Percentiles rank a stretch among this genome's conserved stretches.
These are phyloP conservation scores for Geotrichum cucujoidarum DNA, from an alignment of 1,139 yeast genomes.

Conservation along the genomic window DNA sequence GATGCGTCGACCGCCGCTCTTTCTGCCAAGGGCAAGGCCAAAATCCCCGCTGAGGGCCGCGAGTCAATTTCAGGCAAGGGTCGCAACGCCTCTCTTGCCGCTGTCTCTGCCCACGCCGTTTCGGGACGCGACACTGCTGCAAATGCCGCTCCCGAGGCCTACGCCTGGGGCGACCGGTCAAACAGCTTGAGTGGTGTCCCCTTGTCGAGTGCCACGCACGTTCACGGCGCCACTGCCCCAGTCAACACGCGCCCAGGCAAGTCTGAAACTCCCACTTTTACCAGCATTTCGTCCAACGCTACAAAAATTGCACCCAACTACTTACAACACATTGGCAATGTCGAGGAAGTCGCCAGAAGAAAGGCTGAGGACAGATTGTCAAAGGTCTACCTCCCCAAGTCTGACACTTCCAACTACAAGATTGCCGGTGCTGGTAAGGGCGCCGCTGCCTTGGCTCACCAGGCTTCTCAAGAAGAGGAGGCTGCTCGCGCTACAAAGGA, in stretches of 20 bases:
- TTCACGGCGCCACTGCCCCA: constrained; percentile 16
- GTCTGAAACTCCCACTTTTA: constrained; percentile 15
- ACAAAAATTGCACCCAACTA: constrained; percentile 11
- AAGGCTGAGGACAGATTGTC: constrained; percentile 35
- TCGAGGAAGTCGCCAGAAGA: constrained; percentile 35
- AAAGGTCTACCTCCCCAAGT: constrained; percentile 28
- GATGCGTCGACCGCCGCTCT: constrained; percentile 47
- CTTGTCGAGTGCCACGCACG: constrained; percentile 20
- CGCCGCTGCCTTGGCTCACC: constrained; percentile 19
- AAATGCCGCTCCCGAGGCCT: constrained; percentile 36
- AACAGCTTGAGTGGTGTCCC: constrained; percentile 6
- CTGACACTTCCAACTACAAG: constrained; percentile 23
- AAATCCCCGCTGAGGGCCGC: constrained; percentile 17
- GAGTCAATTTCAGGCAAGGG: constrained; percentile 19
- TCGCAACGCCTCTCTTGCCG: constrained; percentile 30
- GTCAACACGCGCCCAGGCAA: constrained; percentile 21
- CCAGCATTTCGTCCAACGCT: constrained; percentile 12
- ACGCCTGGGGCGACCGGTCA: constrained; percentile 32
- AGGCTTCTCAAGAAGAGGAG: constrained; percentile 20
- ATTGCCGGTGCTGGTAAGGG: constrained; percentile 20
- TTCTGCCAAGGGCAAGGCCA: constrained; percentile 40
- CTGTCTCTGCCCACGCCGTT: constrained; percentile 30
- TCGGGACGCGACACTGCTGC: constrained; percentile 37
- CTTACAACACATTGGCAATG: constrained; percentile 23
- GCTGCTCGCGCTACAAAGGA: constrained; percentile 22